Base-by-base conservation (phyloP, 257 asterid genomes). In the Thymus quinquecostatus region DNA sequence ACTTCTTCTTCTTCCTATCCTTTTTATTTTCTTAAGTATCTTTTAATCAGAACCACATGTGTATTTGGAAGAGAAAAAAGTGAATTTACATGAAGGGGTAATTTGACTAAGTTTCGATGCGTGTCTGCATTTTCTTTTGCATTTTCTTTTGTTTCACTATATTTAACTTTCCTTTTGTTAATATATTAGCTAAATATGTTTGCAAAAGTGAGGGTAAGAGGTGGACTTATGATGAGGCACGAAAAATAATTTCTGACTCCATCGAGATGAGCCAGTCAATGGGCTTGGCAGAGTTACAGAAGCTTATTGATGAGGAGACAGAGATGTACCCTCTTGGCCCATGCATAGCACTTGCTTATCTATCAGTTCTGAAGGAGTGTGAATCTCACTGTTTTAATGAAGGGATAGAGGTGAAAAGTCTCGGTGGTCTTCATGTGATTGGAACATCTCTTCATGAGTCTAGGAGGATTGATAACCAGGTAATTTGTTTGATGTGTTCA, bases 391-490 rank as follows among this genome's bases (percentile, higher is more conserved):
- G 96, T 81, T 78, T 70, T 21, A 78, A 82, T 12, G 99, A 95
- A 84, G 99, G 99, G 60, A 59, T 87, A 75, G 98, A 92, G 77
- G 99, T 95, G 74, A 95, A 92, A 86, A 84, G 82, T 76, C 88
- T 92, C 59, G 99, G 99, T 47, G 99, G 99, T 50, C 95, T 95
- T 80, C 99, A 92, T 75, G 99, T 95, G 70, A 88, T 95, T 70
- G 99, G 98, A 73, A 95, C 99, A 58, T 95, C 99, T 77, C 83
- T 95, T 59, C 99, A 95, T 5, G 99, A 95, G 84, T 95, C 99
- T 8, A 82, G 99, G 79, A 89, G 99, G 84, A 95, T 95, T 10
- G 99, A 95, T 79, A 95, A 95, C 82, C 99, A 94, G 99, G 99
- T 87, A 59, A 77, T 54, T 72, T 54, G 14, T 65, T 48, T 32